These are phyloP conservation scores for Boletus pseudopeckii DNA, from an alignment of 768 basidiomycete genomes.

Conservation along the genomic window DNA sequence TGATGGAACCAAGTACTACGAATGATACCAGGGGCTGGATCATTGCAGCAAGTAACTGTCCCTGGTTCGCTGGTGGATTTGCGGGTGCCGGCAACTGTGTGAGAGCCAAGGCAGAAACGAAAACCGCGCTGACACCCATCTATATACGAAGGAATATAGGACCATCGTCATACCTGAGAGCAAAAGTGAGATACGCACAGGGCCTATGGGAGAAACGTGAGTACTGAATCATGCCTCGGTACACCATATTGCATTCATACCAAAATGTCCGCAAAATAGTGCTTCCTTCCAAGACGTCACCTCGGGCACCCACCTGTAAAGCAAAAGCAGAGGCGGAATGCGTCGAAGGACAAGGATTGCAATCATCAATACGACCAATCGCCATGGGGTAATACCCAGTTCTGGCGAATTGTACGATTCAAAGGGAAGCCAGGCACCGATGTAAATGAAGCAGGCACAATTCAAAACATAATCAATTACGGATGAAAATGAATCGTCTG, in stretches of 20 bases:
- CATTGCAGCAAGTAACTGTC: constrained; percentile 67
- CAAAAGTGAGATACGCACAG: constrained; percentile 38
- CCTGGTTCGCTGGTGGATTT: constrained; percentile 60
- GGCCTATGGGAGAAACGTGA: constrained; percentile 37
- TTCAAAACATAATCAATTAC: constrained; percentile 88
- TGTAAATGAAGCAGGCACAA: constrained; percentile 78
- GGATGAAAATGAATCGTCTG: constrained; percentile 84
- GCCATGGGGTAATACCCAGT: constrained; percentile 66
- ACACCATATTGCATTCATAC: constrained; percentile 34
- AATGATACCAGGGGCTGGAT: constrained; percentile 87
- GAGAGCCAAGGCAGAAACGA: constrained; percentile 75
- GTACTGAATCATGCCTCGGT: neutral
- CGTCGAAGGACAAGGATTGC: constrained; percentile 71
- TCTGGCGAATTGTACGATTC: constrained; percentile 49
- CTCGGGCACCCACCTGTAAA: constrained; percentile 87
- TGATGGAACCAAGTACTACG: constrained; percentile 80
- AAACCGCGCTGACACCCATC: constrained; percentile 93
- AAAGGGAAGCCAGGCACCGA: constrained; percentile 85
- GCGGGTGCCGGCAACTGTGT: constrained; percentile 55
- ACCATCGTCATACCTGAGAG: neutral
- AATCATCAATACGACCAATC: constrained; percentile 64
- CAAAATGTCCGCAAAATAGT: constrained; percentile 89
- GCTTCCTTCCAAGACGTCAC: constrained; percentile 84
- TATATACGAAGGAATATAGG: constrained; percentile 26
- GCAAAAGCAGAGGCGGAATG: constrained; percentile 69